Percentiles rank a stretch among this genome's conserved stretches.
Evolutionary conservation across 768 basidiomycete species (phyloP).

Genomic region (Rhodotorula taiwanensis): DNA sequence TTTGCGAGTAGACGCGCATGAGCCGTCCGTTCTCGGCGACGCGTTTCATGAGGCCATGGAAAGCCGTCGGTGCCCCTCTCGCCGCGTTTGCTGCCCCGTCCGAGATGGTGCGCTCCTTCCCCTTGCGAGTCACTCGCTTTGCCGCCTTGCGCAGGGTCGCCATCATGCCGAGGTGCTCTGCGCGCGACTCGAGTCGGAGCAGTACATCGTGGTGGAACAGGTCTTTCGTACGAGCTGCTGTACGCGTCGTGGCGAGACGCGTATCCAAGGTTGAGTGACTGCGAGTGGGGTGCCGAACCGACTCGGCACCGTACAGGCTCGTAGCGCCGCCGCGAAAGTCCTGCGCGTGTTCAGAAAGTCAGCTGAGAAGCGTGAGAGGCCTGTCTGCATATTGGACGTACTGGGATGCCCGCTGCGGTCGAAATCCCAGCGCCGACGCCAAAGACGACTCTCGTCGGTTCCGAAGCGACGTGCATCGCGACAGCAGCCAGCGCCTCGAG

Average conservation of each 20-base stretch:
- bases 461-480: background rate
- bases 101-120: background rate
- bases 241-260: constrained; percentile 77
- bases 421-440: constrained; percentile 94
- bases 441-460: constrained; percentile 55
- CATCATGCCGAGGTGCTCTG: constrained; percentile 11
- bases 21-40: constrained; percentile 68
- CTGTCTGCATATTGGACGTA: constrained; percentile 47
- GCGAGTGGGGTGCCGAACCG: constrained; percentile 59
- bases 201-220: constrained; percentile 17
- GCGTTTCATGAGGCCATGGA: constrained; percentile 55
- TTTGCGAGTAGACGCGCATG: constrained; percentile 87
- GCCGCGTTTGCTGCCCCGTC: constrained; percentile 58
- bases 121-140: background rate
- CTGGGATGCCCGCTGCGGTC: constrained; percentile 92
- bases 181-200: constrained; percentile 2
- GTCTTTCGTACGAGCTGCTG: constrained; percentile 49
- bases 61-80: constrained; percentile 74
- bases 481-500: background rate
- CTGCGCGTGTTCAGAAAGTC: constrained; percentile 47
- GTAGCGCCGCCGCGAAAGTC: constrained; percentile 92
- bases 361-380: too few species aligned
- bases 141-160: background rate
- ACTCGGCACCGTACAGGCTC: constrained; percentile 50
- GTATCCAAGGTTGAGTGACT: constrained; percentile 77